A percentile compares a stretch with the other conserved stretches of the same genome.
Evolutionary conservation across 2,329 filamentous ascomycete species (phyloP).

Genomic region (Colletotrichum euphorbiae): DNA sequence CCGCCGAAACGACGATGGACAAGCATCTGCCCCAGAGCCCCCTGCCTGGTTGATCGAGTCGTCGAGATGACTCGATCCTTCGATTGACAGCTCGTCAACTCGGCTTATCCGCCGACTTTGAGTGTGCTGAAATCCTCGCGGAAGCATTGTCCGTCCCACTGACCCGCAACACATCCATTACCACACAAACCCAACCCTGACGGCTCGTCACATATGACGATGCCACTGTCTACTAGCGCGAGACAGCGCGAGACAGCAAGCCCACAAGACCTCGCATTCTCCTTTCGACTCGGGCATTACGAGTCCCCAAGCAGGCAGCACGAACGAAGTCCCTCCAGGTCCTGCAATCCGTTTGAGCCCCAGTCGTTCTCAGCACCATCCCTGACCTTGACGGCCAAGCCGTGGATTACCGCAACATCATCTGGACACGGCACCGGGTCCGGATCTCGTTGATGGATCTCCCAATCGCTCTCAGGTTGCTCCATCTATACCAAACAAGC

Average conservation of each 20-base stretch:
- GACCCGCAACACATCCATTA: conserved; percentile 9
- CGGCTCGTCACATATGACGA: conserved; percentile 31
- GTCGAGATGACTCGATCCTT: background rate
- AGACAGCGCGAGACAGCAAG: conserved; percentile 16
- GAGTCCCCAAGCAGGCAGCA: conserved; percentile 11
- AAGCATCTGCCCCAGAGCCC: conserved; percentile 8
- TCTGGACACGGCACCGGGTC: background rate
- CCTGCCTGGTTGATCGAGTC: conserved; percentile 2
- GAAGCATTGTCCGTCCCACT: background rate
- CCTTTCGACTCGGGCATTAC: conserved; percentile 9
- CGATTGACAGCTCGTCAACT: background rate
- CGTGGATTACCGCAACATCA: background rate
- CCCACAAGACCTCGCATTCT: conserved; percentile 16
- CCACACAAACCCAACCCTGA: background rate
- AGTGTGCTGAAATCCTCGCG: background rate
- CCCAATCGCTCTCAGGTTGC: background rate
- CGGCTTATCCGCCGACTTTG: background rate
- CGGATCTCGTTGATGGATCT: conserved; percentile 12
- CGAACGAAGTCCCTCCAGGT: conserved; percentile 1
- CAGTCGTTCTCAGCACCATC: conserved; percentile 5
- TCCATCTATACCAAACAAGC: conserved; percentile 8
- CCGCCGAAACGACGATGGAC: conserved; percentile 34
- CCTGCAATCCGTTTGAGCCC: background rate
- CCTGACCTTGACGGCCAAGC: conserved; percentile 7
- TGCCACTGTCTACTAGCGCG: conserved; percentile 20